phyloP scores from a whole-genome alignment of 495 filamentous ascomycete genomes.

The Penicillium cosmopolitanum region DNA sequence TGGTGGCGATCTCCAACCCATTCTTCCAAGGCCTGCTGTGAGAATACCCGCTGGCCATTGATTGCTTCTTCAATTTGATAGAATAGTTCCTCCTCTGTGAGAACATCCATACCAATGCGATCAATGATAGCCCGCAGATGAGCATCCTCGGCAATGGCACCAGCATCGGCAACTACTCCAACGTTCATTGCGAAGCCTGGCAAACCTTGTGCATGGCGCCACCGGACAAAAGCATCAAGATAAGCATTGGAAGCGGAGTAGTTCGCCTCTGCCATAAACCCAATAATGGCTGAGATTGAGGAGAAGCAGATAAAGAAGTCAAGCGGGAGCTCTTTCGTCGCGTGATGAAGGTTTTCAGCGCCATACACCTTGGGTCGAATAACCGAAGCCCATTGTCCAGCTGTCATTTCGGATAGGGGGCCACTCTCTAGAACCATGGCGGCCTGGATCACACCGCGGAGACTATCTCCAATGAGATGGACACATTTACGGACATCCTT shows the following conservation, averaged over 20 bases:
- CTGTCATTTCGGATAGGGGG: background rate
- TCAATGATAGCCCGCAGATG: too few relatives aligned
- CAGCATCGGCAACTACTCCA: slow-evolving; percentile 7
- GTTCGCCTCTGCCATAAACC: slow-evolving; percentile 26
- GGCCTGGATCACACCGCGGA: background rate
- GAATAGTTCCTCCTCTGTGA: too few relatives aligned
- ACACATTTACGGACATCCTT: background rate
- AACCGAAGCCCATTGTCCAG: too few relatives aligned
- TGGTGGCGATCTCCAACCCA: too few relatives aligned
- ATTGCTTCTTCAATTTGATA: too few relatives aligned
- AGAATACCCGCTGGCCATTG: too few relatives aligned
- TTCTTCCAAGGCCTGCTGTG: too few relatives aligned
- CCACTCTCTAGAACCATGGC: too few relatives aligned
- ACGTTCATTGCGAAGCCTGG: slow-evolving; percentile 13
- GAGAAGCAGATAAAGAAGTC: slow-evolving; percentile 14
- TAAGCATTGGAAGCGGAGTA: slow-evolving; percentile 33
- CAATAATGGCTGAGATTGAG: slow-evolving; percentile 24
- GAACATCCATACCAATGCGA: too few relatives aligned
- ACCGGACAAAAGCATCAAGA: slow-evolving; percentile 29
- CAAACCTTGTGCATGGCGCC: slow-evolving; percentile 20
- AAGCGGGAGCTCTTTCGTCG: background rate
- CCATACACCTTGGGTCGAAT: slow-evolving; percentile 9
- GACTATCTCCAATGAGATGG: too few relatives aligned
- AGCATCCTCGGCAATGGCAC: background rate
- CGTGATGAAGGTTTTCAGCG: slow-evolving; percentile 14